A percentile compares a stretch with the other conserved stretches of the same genome.
phyloP scores from a whole-genome alignment of 2,329 filamentous ascomycete species.

The Coccinonectria pachysandricola region DNA sequence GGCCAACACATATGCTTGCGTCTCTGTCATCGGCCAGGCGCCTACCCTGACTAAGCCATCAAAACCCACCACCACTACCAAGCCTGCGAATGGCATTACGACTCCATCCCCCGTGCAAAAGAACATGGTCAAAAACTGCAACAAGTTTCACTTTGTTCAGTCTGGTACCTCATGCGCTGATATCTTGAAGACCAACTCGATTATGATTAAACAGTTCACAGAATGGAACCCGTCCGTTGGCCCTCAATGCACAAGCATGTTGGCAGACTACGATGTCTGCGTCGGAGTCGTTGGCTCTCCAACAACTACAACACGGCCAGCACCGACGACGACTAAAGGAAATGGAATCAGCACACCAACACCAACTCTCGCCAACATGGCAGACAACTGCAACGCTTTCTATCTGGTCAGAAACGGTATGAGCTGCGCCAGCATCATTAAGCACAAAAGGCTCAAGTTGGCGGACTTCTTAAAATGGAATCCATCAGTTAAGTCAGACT shows the following conservation, averaged over 20 bases:
- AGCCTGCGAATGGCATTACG: slow-evolving; percentile 8
- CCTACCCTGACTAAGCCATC: slow-evolving; percentile 1
- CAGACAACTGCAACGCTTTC: slow-evolving; percentile 20
- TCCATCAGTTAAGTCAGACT: slow-evolving; percentile 1
- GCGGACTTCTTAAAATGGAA: slow-evolving; percentile 14
- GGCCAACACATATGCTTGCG: slow-evolving; percentile 3
- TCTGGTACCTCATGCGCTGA: slow-evolving; percentile 13
- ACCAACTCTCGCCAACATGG: slow-evolving; percentile 20
- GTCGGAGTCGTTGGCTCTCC: slow-evolving; percentile 1
- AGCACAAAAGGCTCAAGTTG: slow-evolving; percentile 11
- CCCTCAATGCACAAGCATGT: slow-evolving; percentile 6
- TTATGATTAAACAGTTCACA: slow-evolving; percentile 15
- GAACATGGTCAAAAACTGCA: slow-evolving; percentile 20
- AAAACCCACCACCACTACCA: slow-evolving; percentile 1
- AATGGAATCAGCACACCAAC: slow-evolving; percentile 16
- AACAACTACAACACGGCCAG: too few relatives aligned
- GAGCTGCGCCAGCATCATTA: slow-evolving; percentile 16
- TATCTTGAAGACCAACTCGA: slow-evolving; percentile 13
- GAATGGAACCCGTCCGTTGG: slow-evolving; percentile 12
- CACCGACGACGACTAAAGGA: background rate
- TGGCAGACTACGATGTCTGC: slow-evolving; percentile 1
- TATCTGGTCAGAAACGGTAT: slow-evolving; percentile 13
- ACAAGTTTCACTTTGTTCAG: slow-evolving; percentile 18
- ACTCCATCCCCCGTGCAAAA: slow-evolving; percentile 21
- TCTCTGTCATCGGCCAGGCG: background rate